These are phyloP conservation scores for Neoboletus brunneissimus DNA, from an alignment of 768 basidiomycete genomes.

Conservation along the genomic window DNA sequence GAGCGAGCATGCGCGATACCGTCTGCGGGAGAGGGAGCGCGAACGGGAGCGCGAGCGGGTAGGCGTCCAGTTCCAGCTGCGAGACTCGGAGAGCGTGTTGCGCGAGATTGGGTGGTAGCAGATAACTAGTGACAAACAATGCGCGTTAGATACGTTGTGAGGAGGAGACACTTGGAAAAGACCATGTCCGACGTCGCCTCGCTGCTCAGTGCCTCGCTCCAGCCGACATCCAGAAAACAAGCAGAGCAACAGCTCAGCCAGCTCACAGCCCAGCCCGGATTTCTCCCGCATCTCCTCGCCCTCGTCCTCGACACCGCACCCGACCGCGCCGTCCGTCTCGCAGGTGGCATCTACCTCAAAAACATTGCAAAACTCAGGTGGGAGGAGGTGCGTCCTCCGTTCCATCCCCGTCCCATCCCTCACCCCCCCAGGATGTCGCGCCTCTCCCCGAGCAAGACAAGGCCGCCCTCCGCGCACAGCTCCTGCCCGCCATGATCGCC, in stretches of 20 bases:
- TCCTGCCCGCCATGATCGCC: slow-evolving; percentile 90
- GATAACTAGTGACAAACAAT: too few relatives aligned
- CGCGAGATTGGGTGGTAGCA: too few relatives aligned
- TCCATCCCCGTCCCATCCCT: not conserved
- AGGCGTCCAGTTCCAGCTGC: too few relatives aligned
- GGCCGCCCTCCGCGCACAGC: slow-evolving; percentile 61
- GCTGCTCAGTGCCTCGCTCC: slow-evolving; percentile 70
- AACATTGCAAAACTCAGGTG: slow-evolving; percentile 85
- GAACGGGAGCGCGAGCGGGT: too few relatives aligned
- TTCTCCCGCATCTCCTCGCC: slow-evolving; percentile 72
- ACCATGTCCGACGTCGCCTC: too few relatives aligned
- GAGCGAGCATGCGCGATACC: too few relatives aligned
- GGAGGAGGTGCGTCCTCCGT: slow-evolving; percentile 64
- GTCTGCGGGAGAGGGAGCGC: too few relatives aligned
- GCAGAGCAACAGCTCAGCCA: slow-evolving; percentile 76
- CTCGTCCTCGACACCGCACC: slow-evolving; percentile 69
- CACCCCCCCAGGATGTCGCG: slow-evolving; percentile 55
- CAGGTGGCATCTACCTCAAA: slow-evolving; percentile 90
- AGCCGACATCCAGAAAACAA: slow-evolving; percentile 66
- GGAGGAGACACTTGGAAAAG: too few relatives aligned
- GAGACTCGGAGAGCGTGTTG: too few relatives aligned
- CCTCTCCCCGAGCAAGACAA: slow-evolving; percentile 75
- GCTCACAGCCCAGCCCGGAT: slow-evolving; percentile 71
- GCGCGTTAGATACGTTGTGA: too few relatives aligned
- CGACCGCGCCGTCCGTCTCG: slow-evolving; percentile 71